phyloP scores from a whole-genome alignment of 805 yeast species.

The Nakazawaea wickerhamii region DNA sequence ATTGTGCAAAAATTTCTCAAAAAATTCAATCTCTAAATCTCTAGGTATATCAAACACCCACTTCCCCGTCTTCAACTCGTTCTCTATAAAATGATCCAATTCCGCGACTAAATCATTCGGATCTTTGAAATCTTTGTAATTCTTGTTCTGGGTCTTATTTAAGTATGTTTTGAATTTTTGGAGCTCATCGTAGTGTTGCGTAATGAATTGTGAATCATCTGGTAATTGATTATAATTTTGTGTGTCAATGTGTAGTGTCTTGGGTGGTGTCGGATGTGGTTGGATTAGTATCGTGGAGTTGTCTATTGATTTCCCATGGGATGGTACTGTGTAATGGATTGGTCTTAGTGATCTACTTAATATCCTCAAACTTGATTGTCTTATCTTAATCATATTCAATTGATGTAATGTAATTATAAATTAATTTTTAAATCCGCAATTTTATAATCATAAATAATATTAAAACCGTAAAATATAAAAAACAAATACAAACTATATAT shows the following conservation, averaged over 20 bases:
- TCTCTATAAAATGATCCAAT: constrained; percentile 32
- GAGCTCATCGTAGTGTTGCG: constrained; percentile 41
- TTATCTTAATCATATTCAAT: too few species aligned
- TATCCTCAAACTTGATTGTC: too few species aligned
- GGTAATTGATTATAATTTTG: constrained; percentile 40
- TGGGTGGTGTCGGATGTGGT: neutral
- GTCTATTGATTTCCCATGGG: constrained; percentile 3
- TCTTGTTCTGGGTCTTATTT: constrained; percentile 21
- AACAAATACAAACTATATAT: too few species aligned
- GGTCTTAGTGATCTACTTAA: too few species aligned
- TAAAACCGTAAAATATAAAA: too few species aligned
- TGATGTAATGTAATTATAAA: too few species aligned
- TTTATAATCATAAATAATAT: too few species aligned
- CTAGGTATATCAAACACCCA: constrained; percentile 8
- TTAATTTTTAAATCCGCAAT: too few species aligned
- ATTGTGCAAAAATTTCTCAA: constrained; percentile 33
- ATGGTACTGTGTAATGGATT: too few species aligned
- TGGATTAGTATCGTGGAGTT: constrained; percentile 1
- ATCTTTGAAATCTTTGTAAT: constrained; percentile 32
- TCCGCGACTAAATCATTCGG: constrained; percentile 34
- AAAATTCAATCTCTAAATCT: constrained; percentile 14
- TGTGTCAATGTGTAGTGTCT: neutral
- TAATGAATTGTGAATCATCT: constrained; percentile 47
- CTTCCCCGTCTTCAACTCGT: constrained; percentile 6
- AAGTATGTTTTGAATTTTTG: constrained; percentile 27